phyloP scores from a whole-genome alignment of 805 yeast species.

The Huiozyma naganishii region DNA sequence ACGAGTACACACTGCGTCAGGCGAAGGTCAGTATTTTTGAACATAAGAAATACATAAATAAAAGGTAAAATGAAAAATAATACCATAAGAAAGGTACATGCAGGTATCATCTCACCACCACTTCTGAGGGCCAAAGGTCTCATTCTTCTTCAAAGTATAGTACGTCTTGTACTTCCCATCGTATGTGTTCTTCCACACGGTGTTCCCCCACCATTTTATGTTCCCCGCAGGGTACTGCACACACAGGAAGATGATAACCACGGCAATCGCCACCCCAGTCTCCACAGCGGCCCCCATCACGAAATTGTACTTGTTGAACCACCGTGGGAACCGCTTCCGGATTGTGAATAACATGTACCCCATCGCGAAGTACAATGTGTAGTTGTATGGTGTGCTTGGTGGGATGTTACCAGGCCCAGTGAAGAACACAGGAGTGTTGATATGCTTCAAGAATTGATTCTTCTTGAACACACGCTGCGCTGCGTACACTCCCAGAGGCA shows the following conservation, averaged over 20 bases:
- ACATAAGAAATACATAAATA: too few relatives aligned
- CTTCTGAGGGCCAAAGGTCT: constrained; percentile 38
- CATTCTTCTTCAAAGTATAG: constrained; percentile 30
- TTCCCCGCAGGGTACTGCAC: constrained; percentile 37
- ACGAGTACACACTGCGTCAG: not conserved
- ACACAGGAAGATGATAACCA: constrained; percentile 42
- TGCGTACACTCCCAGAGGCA: constrained; percentile 29
- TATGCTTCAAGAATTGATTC: constrained; percentile 25
- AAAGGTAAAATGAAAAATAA: too few relatives aligned
- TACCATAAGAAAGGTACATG: too few relatives aligned
- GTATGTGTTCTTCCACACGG: constrained; percentile 34
- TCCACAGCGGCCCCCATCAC: constrained; percentile 52
- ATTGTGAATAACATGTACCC: constrained; percentile 36
- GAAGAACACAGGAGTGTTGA: constrained; percentile 57
- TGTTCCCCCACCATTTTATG: constrained; percentile 52
- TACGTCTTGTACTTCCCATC: constrained; percentile 27
- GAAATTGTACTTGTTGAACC: constrained; percentile 55
- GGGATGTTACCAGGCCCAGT: constrained; percentile 53
- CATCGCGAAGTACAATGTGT: constrained; percentile 40
- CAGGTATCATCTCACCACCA: constrained; percentile 31
- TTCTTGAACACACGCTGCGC: constrained; percentile 14
- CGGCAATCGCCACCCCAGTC: constrained; percentile 52
- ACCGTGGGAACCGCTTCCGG: constrained; percentile 36
- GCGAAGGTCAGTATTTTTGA: too few relatives aligned
- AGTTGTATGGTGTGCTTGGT: constrained; percentile 65